These are phyloP conservation scores for Furcasterigmium furcatum DNA, from an alignment of 2,329 filamentous ascomycete species.

Conservation along the genomic window DNA sequence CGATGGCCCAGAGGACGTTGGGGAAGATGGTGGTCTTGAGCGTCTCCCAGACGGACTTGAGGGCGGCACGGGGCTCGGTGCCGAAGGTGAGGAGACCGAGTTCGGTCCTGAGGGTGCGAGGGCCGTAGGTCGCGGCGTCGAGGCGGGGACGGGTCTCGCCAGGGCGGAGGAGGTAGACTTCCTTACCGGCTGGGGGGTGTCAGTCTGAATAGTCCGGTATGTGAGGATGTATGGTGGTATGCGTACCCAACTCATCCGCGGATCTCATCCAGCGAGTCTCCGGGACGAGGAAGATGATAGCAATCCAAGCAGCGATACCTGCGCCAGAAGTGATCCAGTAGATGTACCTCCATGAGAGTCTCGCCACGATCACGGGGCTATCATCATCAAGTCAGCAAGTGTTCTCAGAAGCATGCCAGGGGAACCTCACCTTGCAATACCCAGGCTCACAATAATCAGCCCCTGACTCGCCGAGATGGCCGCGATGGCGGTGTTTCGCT, in stretches of 20 bases:
- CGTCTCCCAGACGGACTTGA: conserved; percentile 20
- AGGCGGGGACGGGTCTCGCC: conserved; percentile 13
- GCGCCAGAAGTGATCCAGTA: conserved; percentile 27
- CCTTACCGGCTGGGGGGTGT: conserved; percentile 9
- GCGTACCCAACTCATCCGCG: conserved; percentile 21
- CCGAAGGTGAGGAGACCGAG: conserved; percentile 26
- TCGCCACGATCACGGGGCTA: conserved; percentile 22
- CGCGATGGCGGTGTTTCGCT: conserved; percentile 29
- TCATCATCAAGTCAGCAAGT: conserved; percentile 1
- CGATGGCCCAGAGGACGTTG: conserved; percentile 27
- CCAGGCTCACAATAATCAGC: conserved; percentile 23
- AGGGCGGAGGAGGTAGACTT: conserved; percentile 11
- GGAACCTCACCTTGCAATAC: conserved; percentile 14
- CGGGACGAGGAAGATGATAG: conserved; percentile 27
- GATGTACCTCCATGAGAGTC: conserved; percentile 28
- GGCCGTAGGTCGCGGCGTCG: conserved; percentile 11
- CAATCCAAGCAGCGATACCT: conserved; percentile 26
- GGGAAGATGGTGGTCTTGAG: conserved; percentile 28
- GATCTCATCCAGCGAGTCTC: conserved; percentile 30
- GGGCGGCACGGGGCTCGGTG: conserved; percentile 19
- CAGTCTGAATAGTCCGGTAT: background rate
- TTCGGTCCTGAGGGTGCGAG: conserved; percentile 24
- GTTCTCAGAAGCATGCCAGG: background rate
- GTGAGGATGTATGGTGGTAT: too few relatives aligned
- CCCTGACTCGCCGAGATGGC: conserved; percentile 23